Conservation (phyloP, 2,329 filamentous ascomycete genomes). For the Pseudocercospora crystallina region DNA sequence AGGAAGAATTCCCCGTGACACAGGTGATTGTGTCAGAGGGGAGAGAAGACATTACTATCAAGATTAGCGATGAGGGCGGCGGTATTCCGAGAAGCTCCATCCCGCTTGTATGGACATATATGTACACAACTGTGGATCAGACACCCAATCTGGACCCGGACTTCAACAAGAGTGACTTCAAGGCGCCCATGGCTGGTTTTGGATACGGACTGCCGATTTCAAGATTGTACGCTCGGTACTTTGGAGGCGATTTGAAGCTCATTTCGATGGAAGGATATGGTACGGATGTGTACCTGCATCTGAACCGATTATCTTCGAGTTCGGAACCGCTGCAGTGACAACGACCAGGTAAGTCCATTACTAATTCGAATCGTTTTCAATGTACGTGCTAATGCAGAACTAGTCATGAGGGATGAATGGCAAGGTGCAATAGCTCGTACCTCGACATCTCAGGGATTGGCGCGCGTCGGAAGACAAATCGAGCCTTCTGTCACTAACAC, state of each 20-base stretch:
- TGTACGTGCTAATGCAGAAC: conserved; percentile 41
- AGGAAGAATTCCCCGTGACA: conserved; percentile 92
- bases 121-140: conserved; percentile 98
- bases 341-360: conserved; percentile 81
- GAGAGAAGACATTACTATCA: conserved; percentile 98
- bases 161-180: conserved; percentile 99
- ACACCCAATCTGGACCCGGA: conserved; percentile 94
- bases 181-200: conserved; percentile 98
- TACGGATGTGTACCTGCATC: conserved; percentile 96
- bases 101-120: conserved; percentile 99
- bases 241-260: conserved; percentile 93
- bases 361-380: conserved; percentile 23
- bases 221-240: conserved; percentile 91
- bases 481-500: conserved; percentile 15
- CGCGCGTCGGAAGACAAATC: conserved; percentile 37
- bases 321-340: conserved; percentile 95
- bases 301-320: conserved; percentile 91
- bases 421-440: conserved; percentile 18
- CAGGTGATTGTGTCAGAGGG: conserved; percentile 98
- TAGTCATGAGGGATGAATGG: conserved; percentile 78
- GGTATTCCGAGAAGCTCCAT: conserved; percentile 92
- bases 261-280: conserved; percentile 99
- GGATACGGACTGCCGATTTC: conserved; percentile 97
- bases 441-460: conserved; percentile 50
- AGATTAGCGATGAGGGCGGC: conserved; percentile 93